These are phyloP conservation scores for Aspergillus piperis DNA, from an alignment of 2,329 filamentous ascomycete genomes.

Conservation along the genomic window DNA sequence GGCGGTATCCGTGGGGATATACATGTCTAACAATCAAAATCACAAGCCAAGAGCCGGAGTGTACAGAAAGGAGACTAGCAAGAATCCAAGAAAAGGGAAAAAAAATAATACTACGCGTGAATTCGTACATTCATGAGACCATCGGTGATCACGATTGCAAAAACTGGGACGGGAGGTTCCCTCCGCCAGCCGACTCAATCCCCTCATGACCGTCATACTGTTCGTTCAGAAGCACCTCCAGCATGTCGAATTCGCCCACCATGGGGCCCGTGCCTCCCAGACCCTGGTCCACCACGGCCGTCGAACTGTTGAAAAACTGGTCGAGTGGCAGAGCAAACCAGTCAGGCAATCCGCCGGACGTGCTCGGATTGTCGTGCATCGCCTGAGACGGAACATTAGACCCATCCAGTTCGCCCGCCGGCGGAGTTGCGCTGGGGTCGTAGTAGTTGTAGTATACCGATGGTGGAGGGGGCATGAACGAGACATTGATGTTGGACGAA, in stretches of 20 bases:
- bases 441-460: constrained; percentile 50
- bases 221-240: constrained; percentile 50
- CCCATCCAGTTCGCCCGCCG: constrained; percentile 33
- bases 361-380: constrained; percentile 29
- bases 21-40: background rate
- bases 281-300: constrained; percentile 51
- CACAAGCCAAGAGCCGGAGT: no score
- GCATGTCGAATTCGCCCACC: constrained; percentile 56
- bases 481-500: constrained; percentile 47
- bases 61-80: background rate
- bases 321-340: constrained; percentile 65
- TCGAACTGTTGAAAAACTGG: constrained; percentile 56
- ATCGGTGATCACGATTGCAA: constrained; percentile 18
- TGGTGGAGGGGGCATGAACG: constrained; percentile 50
- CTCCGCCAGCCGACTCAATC: constrained; percentile 14
- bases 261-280: constrained; percentile 64
- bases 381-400: constrained; percentile 33
- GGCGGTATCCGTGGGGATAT: background rate
- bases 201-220: constrained; percentile 38
- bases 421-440: constrained; percentile 38
- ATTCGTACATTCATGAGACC: background rate
- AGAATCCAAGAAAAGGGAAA: background rate
- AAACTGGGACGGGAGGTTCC: constrained; percentile 31
- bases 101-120: background rate
- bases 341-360: constrained; percentile 47